phyloP scores from a whole-genome alignment of 2,329 filamentous ascomycete genomes.

The Emydomyces testavorans region DNA sequence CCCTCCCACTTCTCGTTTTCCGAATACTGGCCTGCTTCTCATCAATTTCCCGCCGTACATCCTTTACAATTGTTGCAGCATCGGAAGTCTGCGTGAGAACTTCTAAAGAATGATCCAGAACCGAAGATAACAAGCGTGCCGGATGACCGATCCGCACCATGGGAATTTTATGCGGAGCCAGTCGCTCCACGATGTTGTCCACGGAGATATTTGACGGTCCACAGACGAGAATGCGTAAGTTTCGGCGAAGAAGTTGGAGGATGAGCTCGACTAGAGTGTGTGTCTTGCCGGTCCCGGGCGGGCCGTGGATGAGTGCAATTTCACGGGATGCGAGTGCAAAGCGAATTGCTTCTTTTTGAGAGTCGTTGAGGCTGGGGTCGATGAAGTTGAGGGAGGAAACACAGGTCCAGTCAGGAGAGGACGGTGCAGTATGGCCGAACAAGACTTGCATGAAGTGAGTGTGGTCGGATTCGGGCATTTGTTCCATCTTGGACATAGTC shows the following conservation, averaged over 20 bases:
- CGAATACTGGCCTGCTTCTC: constrained; percentile 76
- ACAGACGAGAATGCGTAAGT: constrained; percentile 74
- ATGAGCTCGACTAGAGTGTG: constrained; percentile 94
- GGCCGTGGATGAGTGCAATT: constrained; percentile 83
- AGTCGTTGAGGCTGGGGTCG: constrained; percentile 48
- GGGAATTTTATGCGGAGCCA: constrained; percentile 71
- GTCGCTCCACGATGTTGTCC: constrained; percentile 92
- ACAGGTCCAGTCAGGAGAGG: constrained; percentile 38
- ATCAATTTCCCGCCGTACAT: constrained; percentile 88
- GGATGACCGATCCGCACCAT: constrained; percentile 89
- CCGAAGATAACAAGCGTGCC: constrained; percentile 74
- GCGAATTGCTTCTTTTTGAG: constrained; percentile 53
- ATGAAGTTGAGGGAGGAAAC: constrained; percentile 41
- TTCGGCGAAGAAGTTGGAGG: constrained; percentile 67
- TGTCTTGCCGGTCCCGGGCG: constrained; percentile 92
- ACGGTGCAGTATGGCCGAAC: constrained; percentile 47
- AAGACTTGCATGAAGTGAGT: constrained; percentile 49
- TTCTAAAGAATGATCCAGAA: constrained; percentile 81
- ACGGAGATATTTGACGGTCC: constrained; percentile 95
- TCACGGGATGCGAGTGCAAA: constrained; percentile 76
- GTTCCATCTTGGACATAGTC: constrained; percentile 49
- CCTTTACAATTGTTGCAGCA: constrained; percentile 75
- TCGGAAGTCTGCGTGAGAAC: constrained; percentile 83
- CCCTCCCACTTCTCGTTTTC: constrained; percentile 70
- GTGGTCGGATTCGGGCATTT: constrained; percentile 45